Evolutionary conservation across 1,284 basidiomycete species (phyloP).

Genomic region (Ceratobasidium sp.): DNA sequence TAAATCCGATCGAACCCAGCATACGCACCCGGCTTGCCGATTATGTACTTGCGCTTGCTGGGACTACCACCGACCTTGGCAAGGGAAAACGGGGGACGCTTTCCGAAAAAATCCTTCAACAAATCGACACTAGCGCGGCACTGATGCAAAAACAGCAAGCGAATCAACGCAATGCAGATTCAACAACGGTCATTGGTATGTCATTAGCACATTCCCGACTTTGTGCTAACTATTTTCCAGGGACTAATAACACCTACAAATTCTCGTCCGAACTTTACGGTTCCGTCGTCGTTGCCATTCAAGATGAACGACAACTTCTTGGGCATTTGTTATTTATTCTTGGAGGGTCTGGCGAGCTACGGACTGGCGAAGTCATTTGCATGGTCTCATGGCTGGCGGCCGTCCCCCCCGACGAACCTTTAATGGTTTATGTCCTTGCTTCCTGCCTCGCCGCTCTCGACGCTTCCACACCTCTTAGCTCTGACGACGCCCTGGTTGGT

Average conservation of each 20-base stretch:
- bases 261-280: conserved; percentile 67
- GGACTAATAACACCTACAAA: conserved; percentile 45
- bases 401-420: conserved; percentile 65
- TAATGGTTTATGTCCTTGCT: conserved; percentile 75
- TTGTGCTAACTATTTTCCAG: neutral
- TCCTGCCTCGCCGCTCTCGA: conserved; percentile 73
- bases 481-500: conserved; percentile 42
- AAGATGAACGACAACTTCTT: conserved; percentile 72
- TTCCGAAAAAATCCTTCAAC: conserved; percentile 63
- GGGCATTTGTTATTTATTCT: conserved; percentile 67
- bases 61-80: conserved; percentile 56
- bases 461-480: conserved; percentile 47
- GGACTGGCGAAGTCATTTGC: conserved; percentile 62
- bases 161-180: conserved; percentile 55
- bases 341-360: conserved; percentile 67
- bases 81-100: conserved; percentile 50
- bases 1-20: conserved; percentile 42
- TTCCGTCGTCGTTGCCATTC: conserved; percentile 71
- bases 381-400: conserved; percentile 67
- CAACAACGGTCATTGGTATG: conserved; percentile 66
- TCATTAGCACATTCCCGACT: conserved; percentile 55
- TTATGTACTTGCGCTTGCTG: conserved; percentile 42
- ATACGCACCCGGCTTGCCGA: conserved; percentile 42
- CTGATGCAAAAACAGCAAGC: conserved; percentile 38
- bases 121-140: conserved; percentile 61